Base-by-base conservation (phyloP, 768 basidiomycete genomes). In the Pholiota conissans region DNA sequence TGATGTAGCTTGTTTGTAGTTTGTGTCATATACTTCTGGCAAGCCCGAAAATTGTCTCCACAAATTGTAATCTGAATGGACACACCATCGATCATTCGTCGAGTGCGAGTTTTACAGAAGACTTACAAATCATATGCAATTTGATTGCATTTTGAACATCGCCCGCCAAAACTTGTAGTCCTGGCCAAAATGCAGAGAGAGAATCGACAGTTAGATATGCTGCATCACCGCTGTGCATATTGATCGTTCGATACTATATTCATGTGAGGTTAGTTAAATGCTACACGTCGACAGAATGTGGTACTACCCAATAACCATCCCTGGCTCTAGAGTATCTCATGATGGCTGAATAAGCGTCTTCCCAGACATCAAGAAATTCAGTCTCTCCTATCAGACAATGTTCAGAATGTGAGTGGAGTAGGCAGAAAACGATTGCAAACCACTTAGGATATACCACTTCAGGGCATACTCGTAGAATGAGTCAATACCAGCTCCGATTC, bases 161-260 rank as follows among this genome's bases (percentile, higher is more conserved):
- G 18, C 91, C 91, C 3, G 86, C 85, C 11, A 93, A 74, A 9
- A 95, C 90, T 73, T 97, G 96, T 14, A 98, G 77, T 20, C 95
- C 97, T n/a, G 96, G 93, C 86, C 95, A 94, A 71, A 98, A 99
- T 1, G 97, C 95, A 2, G 94, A 93, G 14, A 99, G 75, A 2
- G 94, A 97, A 69, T 99, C 97, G n/a, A 96, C 77, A n/a, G 87
- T 89, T 45, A 79, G 74, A 66, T 87, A 91, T 6, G 86, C 79
- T 5, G 85, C 76, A 58, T 91, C 87, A 18, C 95, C 93, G 27
- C 76, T 84, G 49, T 84, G 74, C 73, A 95, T 90, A 57, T 92
- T 85, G n/a, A 95, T 85, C 22, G 82, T 85, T 45, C 91, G 90
- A 76, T 88, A 98, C 95, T 97, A 49, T 97, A 49, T 45, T 45